phyloP scores from a whole-genome alignment of 2,329 filamentous ascomycete species.

The Aspergillus calidoustus region DNA sequence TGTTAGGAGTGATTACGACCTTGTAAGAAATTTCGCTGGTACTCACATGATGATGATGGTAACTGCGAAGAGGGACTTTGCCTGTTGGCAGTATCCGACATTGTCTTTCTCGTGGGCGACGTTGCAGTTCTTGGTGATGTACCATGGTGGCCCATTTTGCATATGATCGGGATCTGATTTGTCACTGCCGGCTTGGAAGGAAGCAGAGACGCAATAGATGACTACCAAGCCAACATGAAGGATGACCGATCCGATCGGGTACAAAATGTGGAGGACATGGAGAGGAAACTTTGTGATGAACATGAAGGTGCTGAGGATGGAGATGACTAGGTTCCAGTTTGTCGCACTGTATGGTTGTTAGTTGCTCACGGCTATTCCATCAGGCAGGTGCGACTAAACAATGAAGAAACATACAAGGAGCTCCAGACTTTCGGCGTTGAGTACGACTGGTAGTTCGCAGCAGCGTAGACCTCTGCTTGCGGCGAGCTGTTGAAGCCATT shows the following conservation, averaged over 20 bases:
- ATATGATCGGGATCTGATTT: constrained; percentile 60
- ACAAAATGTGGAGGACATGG: constrained; percentile 61
- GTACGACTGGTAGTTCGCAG: constrained; percentile 62
- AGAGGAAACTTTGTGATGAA: constrained; percentile 62
- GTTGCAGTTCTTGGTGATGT: constrained; percentile 64
- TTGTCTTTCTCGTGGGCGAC: constrained; percentile 53
- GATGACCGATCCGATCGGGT: constrained; percentile 58
- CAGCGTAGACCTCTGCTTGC: constrained; percentile 59
- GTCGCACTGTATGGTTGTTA: constrained; percentile 54
- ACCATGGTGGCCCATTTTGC: constrained; percentile 64
- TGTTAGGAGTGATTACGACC: constrained; percentile 16
- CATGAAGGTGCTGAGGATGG: constrained; percentile 65
- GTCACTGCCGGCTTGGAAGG: constrained; percentile 62
- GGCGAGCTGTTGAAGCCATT: constrained; percentile 68
- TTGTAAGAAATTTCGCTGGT: background rate
- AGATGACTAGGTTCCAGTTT: constrained; percentile 64
- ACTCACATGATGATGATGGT: constrained; percentile 61
- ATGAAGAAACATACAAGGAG: constrained; percentile 54
- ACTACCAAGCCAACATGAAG: constrained; percentile 57
- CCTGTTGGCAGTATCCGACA: constrained; percentile 62
- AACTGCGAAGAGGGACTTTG: constrained; percentile 62
- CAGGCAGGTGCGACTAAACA: background rate
- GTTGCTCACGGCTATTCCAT: constrained; percentile 4
- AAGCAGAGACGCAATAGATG: constrained; percentile 60
- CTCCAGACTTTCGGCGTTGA: constrained; percentile 63